Evolutionary conservation across 495 filamentous ascomycete genomes (phyloP), one percentile per base, ranked within the genome.

Genomic region (Sordaria brevicollis): DNA sequence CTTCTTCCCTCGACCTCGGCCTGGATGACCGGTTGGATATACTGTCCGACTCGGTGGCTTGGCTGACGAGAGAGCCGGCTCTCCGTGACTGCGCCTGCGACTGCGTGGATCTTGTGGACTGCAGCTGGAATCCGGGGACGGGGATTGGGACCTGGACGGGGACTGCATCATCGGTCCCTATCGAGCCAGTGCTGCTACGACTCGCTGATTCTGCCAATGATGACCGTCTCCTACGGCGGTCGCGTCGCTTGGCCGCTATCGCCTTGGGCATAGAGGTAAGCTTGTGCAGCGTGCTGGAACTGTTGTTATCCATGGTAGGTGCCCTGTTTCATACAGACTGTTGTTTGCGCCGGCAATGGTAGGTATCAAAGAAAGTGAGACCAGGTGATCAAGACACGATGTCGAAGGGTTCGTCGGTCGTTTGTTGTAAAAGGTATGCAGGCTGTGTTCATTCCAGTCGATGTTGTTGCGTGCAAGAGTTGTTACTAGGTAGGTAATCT

Each of bases 181-280:
- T 62, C 5, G 49, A 62, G 8, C 49, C 67, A 35, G 29, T 65
- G 39, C 67, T 68, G 70, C 69, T 66, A 71, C 67, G 72, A 72
- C 75, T 74, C 37, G 35, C 37, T 6, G 70, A 69, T 19, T 74
- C 74, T 19, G 73, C 69, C 31, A 74, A 49, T 11, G 76, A 77
- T 33, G 73, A 62, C 4, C 71, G 49, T 67, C 71, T 83, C 74
- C 77, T 85, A 72, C 81, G 81, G 57, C 81, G 49, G 49, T 62
- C 25, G 25, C 49, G 80, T 31, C 80, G 78, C 67, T 82, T 84
- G 35, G 75, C 75, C 34, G 76, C 74, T 35, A 87, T 74, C 54
- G 77, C 75, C 73, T 81, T 84, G 35, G 82, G 80, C 38, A 86
- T 70, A n/a, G n/a, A n/a, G n/a, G n/a, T n/a, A 35, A 86, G 80